Conservation (phyloP, 2,329 filamentous ascomycete species). For the Fusarium sp. region DNA sequence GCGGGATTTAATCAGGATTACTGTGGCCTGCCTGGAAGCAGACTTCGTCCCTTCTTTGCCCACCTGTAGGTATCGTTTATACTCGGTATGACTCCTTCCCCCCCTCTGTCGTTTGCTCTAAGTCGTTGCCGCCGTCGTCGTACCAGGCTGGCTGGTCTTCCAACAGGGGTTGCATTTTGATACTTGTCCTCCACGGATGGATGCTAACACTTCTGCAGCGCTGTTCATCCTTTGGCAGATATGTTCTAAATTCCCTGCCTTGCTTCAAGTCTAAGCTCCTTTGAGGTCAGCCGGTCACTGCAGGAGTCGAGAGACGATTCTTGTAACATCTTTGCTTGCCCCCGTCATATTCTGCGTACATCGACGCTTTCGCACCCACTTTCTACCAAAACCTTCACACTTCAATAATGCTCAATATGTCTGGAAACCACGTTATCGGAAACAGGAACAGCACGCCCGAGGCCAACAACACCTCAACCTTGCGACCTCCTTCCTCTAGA, state of each 20-base stretch:
- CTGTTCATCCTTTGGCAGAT: slow-evolving; percentile 47
- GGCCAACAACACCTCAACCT: slow-evolving; percentile 83
- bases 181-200: slow-evolving; percentile 17
- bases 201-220: slow-evolving; percentile 44
- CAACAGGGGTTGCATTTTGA: slow-evolving; percentile 20
- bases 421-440: slow-evolving; percentile 77
- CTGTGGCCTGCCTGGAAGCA: slow-evolving; percentile 59
- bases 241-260: slow-evolving; percentile 53
- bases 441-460: slow-evolving; percentile 99
- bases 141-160: slow-evolving; percentile 25
- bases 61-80: slow-evolving; percentile 46
- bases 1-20: slow-evolving; percentile 50
- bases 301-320: slow-evolving; percentile 70
- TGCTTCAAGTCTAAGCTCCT: slow-evolving; percentile 67
- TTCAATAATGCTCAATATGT: slow-evolving; percentile 71
- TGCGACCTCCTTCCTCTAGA: slow-evolving; percentile 86
- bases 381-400: slow-evolving; percentile 19
- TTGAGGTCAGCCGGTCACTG: slow-evolving; percentile 88
- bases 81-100: slow-evolving; percentile 46
- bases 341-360: slow-evolving; percentile 39
- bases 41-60: slow-evolving; percentile 54
- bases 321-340: slow-evolving; percentile 45
- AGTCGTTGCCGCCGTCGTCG: slow-evolving; percentile 12
- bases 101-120: slow-evolving; percentile 29
- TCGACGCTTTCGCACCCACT: slow-evolving; percentile 22